A percentile compares a stretch with the other conserved stretches of the same genome.
These are phyloP conservation scores for Candida fluviatilis DNA, from an alignment of 805 yeast species.

Conservation along the genomic window DNA sequence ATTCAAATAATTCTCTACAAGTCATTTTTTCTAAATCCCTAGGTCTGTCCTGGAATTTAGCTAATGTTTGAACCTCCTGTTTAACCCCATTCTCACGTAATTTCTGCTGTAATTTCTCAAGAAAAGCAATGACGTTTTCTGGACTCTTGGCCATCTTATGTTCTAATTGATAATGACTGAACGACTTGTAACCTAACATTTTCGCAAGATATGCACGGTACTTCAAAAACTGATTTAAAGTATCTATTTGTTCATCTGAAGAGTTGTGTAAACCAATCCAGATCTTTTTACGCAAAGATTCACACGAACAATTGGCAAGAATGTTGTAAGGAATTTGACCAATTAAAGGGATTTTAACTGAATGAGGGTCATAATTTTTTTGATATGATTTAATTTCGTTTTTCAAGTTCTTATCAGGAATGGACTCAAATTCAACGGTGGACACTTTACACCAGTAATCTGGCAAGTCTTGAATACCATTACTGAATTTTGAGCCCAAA, in stretches of 20 bases:
- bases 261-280: conserved; percentile 77
- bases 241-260: conserved; percentile 54
- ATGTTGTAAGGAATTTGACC: conserved; percentile 66
- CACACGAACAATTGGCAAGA: conserved; percentile 53
- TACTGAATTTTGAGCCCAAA: conserved; percentile 72
- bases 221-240: conserved; percentile 55
- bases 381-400: conserved; percentile 24
- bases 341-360: conserved; percentile 33
- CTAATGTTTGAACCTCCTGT: conserved; percentile 52
- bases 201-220: conserved; percentile 69
- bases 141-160: conserved; percentile 90
- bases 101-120: conserved; percentile 53
- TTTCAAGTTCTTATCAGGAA: conserved; percentile 18
- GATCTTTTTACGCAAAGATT: conserved; percentile 54
- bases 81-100: conserved; percentile 46
- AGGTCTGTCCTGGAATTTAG: conserved; percentile 23
- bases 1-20: conserved; percentile 33
- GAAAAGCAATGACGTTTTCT: conserved; percentile 65
- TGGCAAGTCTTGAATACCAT: conserved; percentile 37
- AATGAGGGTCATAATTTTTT: conserved; percentile 6
- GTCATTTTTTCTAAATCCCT: conserved; percentile 19
- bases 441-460: conserved; percentile 35
- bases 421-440: conserved; percentile 23
- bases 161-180: conserved; percentile 73
- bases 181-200: conserved; percentile 66